phyloP scores from a whole-genome alignment of 345 rosid genomes.

The Cochlearia excelsa region DNA sequence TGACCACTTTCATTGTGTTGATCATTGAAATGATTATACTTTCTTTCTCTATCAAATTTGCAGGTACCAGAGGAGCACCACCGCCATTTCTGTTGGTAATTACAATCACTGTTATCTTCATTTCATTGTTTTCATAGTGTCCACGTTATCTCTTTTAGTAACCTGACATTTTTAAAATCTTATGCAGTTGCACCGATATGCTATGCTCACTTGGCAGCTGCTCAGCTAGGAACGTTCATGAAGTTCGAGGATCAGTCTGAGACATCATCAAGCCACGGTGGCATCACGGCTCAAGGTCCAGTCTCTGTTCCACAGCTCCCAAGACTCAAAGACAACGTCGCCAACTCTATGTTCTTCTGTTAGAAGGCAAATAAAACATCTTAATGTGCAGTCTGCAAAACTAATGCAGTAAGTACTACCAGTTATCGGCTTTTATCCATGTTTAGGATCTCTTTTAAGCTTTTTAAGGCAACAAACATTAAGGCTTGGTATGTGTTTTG shows the following conservation, averaged over 20 bases:
- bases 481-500: slow-evolving; percentile 24
- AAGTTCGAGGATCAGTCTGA: slow-evolving; percentile 38
- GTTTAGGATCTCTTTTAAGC: slow-evolving; percentile 15
- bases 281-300: slow-evolving; percentile 32
- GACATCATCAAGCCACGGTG: slow-evolving; percentile 39
- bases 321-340: slow-evolving; percentile 27
- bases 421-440: neutral
- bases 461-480: slow-evolving; percentile 9
- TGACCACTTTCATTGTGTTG: slow-evolving; percentile 1
- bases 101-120: neutral
- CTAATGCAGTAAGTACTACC: slow-evolving; percentile 11
- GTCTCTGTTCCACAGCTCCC: slow-evolving; percentile 32
- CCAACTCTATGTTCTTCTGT: slow-evolving; percentile 39
- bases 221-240: slow-evolving; percentile 38
- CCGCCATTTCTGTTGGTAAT: slow-evolving; percentile 39
- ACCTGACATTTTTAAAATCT: neutral
- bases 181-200: slow-evolving; percentile 36
- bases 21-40: neutral
- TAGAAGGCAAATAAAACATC: slow-evolving; percentile 2
- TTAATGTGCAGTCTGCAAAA: slow-evolving; percentile 8
- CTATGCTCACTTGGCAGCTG: slow-evolving; percentile 41
- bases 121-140: neutral
- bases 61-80: slow-evolving; percentile 40
- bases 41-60: neutral
- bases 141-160: neutral